Evolutionary conservation across 2,329 filamentous ascomycete species (phyloP).

Genomic region (Sarocladiaceae sp.): DNA sequence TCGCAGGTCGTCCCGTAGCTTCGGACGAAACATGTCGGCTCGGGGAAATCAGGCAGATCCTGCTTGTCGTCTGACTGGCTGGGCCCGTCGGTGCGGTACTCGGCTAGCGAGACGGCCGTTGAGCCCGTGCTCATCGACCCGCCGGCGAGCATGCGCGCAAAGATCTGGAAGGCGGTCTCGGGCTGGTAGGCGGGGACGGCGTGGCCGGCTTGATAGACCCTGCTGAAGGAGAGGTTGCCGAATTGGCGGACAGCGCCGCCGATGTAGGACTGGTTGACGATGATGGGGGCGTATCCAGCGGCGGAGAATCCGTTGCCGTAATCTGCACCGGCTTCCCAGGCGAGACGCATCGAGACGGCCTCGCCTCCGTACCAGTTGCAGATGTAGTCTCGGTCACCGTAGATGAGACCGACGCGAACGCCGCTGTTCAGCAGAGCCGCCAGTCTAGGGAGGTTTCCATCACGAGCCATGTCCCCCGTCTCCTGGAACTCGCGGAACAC

Average conservation of each 20-base stretch:
- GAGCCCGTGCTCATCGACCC: constrained; percentile 17
- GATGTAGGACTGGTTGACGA: constrained; percentile 51
- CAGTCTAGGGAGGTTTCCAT: constrained; percentile 29
- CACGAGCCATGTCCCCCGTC: constrained; percentile 16
- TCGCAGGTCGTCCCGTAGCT: constrained; percentile 43
- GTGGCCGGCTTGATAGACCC: constrained; percentile 53
- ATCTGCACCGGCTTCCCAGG: constrained; percentile 30
- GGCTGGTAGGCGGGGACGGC: constrained; percentile 53
- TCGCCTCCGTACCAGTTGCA: constrained; percentile 68
- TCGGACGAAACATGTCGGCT: constrained; percentile 56
- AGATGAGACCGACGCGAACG: constrained; percentile 60
- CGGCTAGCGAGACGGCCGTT: constrained; percentile 11
- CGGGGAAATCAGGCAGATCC: constrained; percentile 39
- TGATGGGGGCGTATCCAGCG: constrained; percentile 58
- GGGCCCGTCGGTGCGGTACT: constrained; percentile 17
- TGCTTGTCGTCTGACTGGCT: constrained; percentile 12
- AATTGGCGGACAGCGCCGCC: constrained; percentile 61
- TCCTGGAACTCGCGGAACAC: constrained; percentile 11
- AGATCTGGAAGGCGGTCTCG: constrained; percentile 51
- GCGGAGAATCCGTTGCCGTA: constrained; percentile 42
- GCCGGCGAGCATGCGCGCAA: constrained; percentile 43
- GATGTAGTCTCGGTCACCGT: constrained; percentile 57
- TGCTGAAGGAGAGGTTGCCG: constrained; percentile 56
- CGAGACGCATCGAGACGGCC: constrained; percentile 37
- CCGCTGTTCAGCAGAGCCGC: constrained; percentile 52